Evolutionary conservation across 2,329 filamentous ascomycete genomes (phyloP).

Genomic region (Microdochium trichocladiopsis): DNA sequence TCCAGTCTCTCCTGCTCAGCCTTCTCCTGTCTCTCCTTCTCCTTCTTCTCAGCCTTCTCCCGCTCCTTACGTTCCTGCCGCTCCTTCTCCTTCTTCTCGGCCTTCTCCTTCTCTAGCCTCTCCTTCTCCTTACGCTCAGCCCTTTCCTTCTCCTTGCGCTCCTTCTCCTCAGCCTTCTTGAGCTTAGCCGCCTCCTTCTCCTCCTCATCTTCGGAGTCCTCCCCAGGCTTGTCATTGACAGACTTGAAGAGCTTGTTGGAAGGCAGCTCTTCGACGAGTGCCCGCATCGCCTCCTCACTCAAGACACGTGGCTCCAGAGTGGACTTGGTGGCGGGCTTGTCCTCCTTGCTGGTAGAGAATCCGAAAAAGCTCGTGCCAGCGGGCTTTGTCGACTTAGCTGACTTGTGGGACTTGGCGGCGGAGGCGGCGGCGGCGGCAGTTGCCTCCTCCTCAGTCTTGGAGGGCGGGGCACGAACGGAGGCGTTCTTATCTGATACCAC

Average conservation of each 20-base stretch:
- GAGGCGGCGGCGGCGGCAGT: neutral
- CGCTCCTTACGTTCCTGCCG: neutral
- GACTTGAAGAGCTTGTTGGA: neutral
- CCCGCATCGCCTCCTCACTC: neutral
- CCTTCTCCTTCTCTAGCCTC: neutral
- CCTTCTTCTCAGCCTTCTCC: neutral
- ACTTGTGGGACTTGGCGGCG: neutral
- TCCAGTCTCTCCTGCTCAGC: conserved; percentile 25
- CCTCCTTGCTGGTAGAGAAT: neutral
- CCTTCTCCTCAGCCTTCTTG: conserved; percentile 57
- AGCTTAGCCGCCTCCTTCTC: conserved; percentile 38
- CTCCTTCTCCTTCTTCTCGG: neutral
- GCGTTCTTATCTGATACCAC: neutral
- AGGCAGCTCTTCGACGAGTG: neutral
- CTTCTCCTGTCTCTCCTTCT: neutral
- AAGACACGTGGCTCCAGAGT: neutral
- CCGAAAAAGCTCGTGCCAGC: neutral
- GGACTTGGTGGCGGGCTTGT: neutral
- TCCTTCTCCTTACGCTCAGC: neutral
- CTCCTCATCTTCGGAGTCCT: conserved; percentile 26
- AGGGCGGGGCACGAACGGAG: neutral
- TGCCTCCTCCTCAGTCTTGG: neutral
- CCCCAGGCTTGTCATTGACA: neutral
- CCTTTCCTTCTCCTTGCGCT: conserved; percentile 47
- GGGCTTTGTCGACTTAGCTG: neutral